These are phyloP conservation scores for Myriosclerotinia curreyana DNA, from an alignment of 2,329 filamentous ascomycete genomes.

Conservation along the genomic window DNA sequence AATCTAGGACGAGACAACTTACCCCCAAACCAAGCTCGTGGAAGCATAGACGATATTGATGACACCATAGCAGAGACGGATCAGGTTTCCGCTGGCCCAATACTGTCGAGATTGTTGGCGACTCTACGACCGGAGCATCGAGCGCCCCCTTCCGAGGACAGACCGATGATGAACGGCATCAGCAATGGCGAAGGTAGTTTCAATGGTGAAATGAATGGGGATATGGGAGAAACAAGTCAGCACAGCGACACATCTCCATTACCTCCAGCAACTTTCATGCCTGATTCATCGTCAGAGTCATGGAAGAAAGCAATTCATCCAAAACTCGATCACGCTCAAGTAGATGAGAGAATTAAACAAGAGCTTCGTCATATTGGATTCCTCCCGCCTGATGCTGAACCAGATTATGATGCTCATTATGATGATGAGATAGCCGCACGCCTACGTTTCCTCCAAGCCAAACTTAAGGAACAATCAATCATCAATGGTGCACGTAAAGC, in stretches of 20 bases:
- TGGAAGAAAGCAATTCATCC: slow-evolving; percentile 76
- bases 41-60: slow-evolving; percentile 80
- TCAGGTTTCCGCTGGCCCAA: slow-evolving; percentile 80
- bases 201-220: slow-evolving; percentile 46
- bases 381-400: slow-evolving; percentile 62
- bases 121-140: slow-evolving; percentile 75
- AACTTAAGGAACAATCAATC: slow-evolving; percentile 78
- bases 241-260: slow-evolving; percentile 38
- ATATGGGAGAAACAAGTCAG: slow-evolving; percentile 33
- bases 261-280: slow-evolving; percentile 74
- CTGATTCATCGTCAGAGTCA: slow-evolving; percentile 69
- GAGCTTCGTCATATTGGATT: slow-evolving; percentile 91
- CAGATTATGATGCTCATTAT: slow-evolving; percentile 83
- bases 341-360: slow-evolving; percentile 87
- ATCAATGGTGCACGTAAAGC: slow-evolving; percentile 89
- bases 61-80: slow-evolving; percentile 87
- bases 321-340: slow-evolving; percentile 78
- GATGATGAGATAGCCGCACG: slow-evolving; percentile 94
- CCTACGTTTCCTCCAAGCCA: slow-evolving; percentile 77
- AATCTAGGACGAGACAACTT: slow-evolving; percentile 62
- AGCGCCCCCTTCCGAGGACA: slow-evolving; percentile 54
- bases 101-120: slow-evolving; percentile 77
- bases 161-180: slow-evolving; percentile 52
- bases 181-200: slow-evolving; percentile 48
- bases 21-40: slow-evolving; percentile 77